Evolutionary conservation across 2,329 filamentous ascomycete species (phyloP).

Genomic region (Beauveria caledonica): DNA sequence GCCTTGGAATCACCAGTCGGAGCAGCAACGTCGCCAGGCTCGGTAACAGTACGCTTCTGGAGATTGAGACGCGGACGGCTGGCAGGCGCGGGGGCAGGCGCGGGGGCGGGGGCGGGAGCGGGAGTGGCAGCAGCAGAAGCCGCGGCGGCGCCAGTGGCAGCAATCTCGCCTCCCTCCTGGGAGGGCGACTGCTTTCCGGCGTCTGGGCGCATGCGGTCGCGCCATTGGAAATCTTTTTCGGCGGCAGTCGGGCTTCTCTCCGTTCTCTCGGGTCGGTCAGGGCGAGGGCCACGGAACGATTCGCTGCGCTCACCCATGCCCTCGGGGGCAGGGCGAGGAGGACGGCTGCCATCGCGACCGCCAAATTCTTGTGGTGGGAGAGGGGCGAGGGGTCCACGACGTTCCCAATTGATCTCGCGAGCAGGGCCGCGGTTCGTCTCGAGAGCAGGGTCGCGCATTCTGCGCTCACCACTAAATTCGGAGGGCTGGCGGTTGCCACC

Average conservation of each 20-base stretch:
- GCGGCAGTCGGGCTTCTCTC: constrained; percentile 76
- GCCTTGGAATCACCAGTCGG: constrained; percentile 58
- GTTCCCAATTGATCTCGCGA: constrained; percentile 83
- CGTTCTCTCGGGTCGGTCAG: constrained; percentile 54
- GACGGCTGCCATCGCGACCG: constrained; percentile 47
- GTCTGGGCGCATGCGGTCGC: constrained; percentile 84
- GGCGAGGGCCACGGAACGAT: constrained; percentile 53
- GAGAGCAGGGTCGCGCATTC: constrained; percentile 52
- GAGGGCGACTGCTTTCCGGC: constrained; percentile 52
- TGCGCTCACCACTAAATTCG: constrained; percentile 50
- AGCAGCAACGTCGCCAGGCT: constrained; percentile 45
- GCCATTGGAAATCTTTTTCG: constrained; percentile 91
- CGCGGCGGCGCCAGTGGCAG: constrained; percentile 57
- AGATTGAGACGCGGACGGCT: constrained; percentile 80
- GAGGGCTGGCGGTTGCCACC: constrained; percentile 36
- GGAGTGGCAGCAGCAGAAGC: constrained; percentile 51
- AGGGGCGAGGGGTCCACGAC: constrained; percentile 83
- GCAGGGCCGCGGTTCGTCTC: constrained; percentile 48
- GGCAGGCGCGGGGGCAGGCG: constrained; percentile 42
- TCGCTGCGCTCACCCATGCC: constrained; percentile 51
- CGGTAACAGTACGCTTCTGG: constrained; percentile 82
- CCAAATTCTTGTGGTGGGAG: constrained; percentile 44
- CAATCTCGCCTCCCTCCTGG: constrained; percentile 66
- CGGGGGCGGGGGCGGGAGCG: constrained; percentile 42
- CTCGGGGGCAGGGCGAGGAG: constrained; percentile 37